Evolutionary conservation across 202 grass and related monocot genomes (phyloP).

Genomic region (Eragrostis tef): DNA sequence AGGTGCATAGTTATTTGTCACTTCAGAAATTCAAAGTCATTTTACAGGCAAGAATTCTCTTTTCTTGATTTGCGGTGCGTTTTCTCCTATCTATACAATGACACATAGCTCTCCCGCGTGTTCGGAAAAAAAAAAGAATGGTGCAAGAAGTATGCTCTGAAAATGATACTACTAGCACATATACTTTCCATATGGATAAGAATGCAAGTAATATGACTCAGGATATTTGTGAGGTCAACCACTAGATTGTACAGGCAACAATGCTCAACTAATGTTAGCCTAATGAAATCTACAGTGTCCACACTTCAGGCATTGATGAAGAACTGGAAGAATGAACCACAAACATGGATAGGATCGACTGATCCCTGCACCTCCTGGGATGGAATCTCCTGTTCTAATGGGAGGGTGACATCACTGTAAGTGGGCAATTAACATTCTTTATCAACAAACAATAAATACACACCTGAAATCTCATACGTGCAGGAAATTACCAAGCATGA

Average conservation of each 20-base stretch:
- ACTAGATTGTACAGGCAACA: conserved; percentile 23
- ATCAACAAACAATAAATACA: conserved; percentile 1
- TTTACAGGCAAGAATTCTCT: too few species aligned
- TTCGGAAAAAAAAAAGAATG: too few species aligned
- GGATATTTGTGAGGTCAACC: neutral
- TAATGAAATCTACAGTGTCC: conserved; percentile 54
- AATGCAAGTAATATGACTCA: conserved; percentile 32
- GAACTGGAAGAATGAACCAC: conserved; percentile 71
- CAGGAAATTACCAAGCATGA: conserved; percentile 73
- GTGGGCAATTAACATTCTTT: conserved; percentile 36
- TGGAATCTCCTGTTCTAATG: conserved; percentile 70
- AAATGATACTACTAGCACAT: neutral
- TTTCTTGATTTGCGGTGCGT: too few species aligned
- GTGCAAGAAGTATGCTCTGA: too few species aligned
- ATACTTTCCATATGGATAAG: conserved; percentile 4
- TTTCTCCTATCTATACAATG: too few species aligned
- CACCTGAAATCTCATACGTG: conserved; percentile 38
- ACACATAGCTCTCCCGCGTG: too few species aligned
- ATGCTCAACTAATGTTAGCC: conserved; percentile 42
- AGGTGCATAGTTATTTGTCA: too few species aligned
- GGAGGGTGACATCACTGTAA: conserved; percentile 74
- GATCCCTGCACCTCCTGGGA: conserved; percentile 87
- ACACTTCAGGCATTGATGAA: conserved; percentile 60
- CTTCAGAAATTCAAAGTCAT: too few species aligned
- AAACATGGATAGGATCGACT: conserved; percentile 63